Conservation (phyloP, 116 monocot genomes). For the Trichopus zeylanicus region DNA sequence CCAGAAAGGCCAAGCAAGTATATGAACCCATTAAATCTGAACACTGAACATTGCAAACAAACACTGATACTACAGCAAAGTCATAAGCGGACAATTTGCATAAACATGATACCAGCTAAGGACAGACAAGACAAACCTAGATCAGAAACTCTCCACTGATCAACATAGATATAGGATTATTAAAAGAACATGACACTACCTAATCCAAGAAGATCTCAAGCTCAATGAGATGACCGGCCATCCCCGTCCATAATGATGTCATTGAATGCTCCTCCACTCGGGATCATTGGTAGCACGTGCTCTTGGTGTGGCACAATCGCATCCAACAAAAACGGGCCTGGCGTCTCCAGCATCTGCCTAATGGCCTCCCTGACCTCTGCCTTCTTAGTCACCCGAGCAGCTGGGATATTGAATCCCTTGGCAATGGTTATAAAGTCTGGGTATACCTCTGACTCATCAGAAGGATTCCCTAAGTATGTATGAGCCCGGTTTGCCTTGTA, state of each 20-base stretch:
- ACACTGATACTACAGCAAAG: not conserved
- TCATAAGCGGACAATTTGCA: not conserved
- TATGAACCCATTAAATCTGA: no score
- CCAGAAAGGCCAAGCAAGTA: no score
- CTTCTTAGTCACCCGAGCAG: slow-evolving; percentile 52
- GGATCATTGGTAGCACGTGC: slow-evolving; percentile 89
- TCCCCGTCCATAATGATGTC: slow-evolving; percentile 81
- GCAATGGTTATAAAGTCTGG: slow-evolving; percentile 73
- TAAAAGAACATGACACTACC: not conserved
- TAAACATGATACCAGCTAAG: slow-evolving; percentile 1
- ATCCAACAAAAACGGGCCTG: slow-evolving; percentile 78
- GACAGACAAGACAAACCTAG: not conserved
- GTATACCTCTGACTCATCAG: slow-evolving; percentile 43
- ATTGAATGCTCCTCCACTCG: slow-evolving; percentile 73
- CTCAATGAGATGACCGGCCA: slow-evolving; percentile 44
- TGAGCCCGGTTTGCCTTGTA: slow-evolving; percentile 70
- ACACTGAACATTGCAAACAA: not conserved
- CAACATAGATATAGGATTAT: not conserved
- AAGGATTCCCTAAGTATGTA: slow-evolving; percentile 63
- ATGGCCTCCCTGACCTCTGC: slow-evolving; percentile 53
- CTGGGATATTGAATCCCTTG: slow-evolving; percentile 59
- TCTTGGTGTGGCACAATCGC: slow-evolving; percentile 81
- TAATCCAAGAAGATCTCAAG: not conserved
- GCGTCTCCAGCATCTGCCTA: slow-evolving; percentile 64
- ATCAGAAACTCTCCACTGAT: not conserved